Evolutionary conservation across 2,329 filamentous ascomycete species (phyloP).

Genomic region (Aspergillus brunneoviolaceus): DNA sequence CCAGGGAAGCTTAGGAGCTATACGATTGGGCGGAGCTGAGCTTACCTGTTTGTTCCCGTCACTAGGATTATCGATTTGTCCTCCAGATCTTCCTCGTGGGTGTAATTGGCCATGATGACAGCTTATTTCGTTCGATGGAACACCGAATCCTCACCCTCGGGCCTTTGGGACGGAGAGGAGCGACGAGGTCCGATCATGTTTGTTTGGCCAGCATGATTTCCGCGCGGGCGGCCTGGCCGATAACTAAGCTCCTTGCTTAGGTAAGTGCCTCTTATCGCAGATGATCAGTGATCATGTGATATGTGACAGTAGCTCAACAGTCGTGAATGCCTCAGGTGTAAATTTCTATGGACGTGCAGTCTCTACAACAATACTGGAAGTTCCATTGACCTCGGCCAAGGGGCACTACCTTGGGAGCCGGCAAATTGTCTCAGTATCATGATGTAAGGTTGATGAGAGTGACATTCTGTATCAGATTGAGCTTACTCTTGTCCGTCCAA

Average conservation of each 20-base stretch:
- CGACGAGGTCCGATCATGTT: background rate
- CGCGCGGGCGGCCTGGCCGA: background rate
- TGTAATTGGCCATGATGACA: constrained; percentile 16
- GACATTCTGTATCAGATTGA: too few relatives aligned
- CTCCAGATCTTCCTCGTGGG: constrained; percentile 11
- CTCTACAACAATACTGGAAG: too few relatives aligned
- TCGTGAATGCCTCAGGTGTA: background rate
- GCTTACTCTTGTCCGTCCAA: too few relatives aligned
- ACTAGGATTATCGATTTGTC: constrained; percentile 59
- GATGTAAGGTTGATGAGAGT: too few relatives aligned
- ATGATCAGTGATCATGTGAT: background rate
- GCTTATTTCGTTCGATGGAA: background rate
- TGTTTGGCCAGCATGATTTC: background rate
- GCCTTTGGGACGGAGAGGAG: background rate
- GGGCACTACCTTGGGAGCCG: too few relatives aligned
- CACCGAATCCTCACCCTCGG: background rate
- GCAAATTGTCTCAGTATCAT: too few relatives aligned
- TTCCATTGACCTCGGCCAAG: background rate
- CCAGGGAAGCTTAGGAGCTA: background rate
- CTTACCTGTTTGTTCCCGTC: constrained; percentile 82
- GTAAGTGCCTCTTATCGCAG: background rate
- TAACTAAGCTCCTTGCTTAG: background rate
- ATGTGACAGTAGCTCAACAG: background rate
- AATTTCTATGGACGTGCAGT: background rate
- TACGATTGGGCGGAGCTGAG: background rate